A percentile compares a stretch with the other conserved stretches of the same genome.
Conservation (phyloP, 116 monocot species). For the Zostera marina region DNA sequence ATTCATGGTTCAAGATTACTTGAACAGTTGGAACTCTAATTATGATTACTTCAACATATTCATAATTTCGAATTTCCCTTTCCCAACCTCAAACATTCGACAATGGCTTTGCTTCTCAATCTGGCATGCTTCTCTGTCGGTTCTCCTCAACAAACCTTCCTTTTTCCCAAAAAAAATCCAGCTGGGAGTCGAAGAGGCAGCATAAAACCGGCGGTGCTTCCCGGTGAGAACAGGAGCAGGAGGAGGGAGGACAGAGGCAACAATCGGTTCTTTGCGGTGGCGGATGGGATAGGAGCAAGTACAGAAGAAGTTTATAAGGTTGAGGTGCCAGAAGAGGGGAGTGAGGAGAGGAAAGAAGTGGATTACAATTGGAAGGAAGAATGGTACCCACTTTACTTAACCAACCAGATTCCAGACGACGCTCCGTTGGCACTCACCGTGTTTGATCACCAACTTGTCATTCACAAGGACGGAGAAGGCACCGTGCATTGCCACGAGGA, state of each 20-base stretch:
- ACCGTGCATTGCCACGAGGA: constrained; percentile 53
- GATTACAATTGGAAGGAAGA: constrained; percentile 65
- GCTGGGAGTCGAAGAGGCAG: not conserved
- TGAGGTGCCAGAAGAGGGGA: constrained; percentile 4
- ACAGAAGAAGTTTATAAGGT: not conserved
- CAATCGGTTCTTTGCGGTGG: not conserved
- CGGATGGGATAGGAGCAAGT: not conserved
- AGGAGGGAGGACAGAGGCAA: not conserved
- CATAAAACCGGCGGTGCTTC: not conserved
- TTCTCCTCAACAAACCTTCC: not conserved
- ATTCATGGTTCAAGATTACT: too few relatives aligned
- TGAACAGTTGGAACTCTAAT: too few relatives aligned
- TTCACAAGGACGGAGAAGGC: constrained; percentile 40
- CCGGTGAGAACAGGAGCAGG: not conserved
- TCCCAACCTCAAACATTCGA: too few relatives aligned
- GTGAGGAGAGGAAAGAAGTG: constrained; percentile 2
- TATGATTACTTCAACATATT: too few relatives aligned
- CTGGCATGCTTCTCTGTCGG: not conserved
- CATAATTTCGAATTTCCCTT: too few relatives aligned
- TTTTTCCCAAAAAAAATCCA: not conserved
- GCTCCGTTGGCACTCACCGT: constrained; percentile 53
- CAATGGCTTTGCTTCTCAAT: not conserved
- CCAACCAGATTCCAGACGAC: constrained; percentile 48
- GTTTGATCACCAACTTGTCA: constrained; percentile 49
- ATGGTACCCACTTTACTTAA: constrained; percentile 76